Evolutionary conservation across 2,329 filamentous ascomycete genomes (phyloP).

Genomic region (Colletotrichum somersetense): DNA sequence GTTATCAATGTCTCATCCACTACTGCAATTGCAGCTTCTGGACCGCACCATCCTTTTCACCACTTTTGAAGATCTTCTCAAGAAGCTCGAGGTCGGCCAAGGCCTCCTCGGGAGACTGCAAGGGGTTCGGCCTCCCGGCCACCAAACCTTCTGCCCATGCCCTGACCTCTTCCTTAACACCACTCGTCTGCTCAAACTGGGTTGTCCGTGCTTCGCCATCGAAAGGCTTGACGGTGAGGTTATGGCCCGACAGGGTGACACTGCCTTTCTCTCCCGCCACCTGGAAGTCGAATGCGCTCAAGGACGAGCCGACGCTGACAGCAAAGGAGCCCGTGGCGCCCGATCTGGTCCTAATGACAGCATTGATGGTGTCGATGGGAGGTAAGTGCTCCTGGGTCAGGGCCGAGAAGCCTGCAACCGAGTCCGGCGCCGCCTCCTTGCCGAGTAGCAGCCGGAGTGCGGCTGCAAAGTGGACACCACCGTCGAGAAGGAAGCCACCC

Average conservation of each 20-base stretch:
- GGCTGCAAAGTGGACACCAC: conserved; percentile 79
- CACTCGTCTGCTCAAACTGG: conserved; percentile 63
- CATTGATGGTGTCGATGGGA: conserved; percentile 76
- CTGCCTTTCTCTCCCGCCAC: conserved; percentile 70
- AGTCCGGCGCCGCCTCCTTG: conserved; percentile 52
- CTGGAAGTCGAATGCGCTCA: conserved; percentile 66
- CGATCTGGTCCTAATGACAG: conserved; percentile 65
- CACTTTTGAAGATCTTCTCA: conserved; percentile 64
- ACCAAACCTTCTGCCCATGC: conserved; percentile 69
- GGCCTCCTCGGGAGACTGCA: conserved; percentile 69
- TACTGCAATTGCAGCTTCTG: conserved; percentile 57
- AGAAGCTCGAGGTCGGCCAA: conserved; percentile 72
- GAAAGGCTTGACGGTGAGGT: conserved; percentile 54
- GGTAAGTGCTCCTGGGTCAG: conserved; percentile 64
- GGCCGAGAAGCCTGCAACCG: conserved; percentile 66
- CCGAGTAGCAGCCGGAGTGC: conserved; percentile 71
- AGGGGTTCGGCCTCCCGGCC: conserved; percentile 60
- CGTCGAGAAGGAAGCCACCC: conserved; percentile 82
- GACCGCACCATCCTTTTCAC: conserved; percentile 56
- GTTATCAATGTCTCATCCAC: conserved; percentile 12
- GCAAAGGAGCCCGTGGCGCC: conserved; percentile 69
- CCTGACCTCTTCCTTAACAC: conserved; percentile 70
- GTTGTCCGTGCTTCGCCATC: conserved; percentile 49
- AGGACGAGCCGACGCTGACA: conserved; percentile 68
- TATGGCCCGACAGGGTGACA: conserved; percentile 62